Conservation (phyloP, 495 filamentous ascomycete genomes). For the Hypomontagnella monticulosa region DNA sequence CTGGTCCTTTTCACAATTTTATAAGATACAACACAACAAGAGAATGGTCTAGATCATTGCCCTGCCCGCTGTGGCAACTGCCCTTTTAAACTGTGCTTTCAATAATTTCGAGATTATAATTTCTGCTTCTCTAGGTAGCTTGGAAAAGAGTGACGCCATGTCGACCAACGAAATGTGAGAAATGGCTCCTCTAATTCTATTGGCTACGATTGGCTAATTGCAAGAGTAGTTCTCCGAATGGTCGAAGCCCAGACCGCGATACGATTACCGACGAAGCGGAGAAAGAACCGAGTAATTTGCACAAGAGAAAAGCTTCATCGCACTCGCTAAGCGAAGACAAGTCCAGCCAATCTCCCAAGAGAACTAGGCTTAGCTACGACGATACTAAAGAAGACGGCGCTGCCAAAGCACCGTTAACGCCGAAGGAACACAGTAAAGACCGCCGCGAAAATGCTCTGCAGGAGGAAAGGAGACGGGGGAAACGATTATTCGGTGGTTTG, state of each 20-base stretch:
- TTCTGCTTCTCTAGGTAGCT: not conserved
- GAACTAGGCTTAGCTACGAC: slow-evolving; percentile 34
- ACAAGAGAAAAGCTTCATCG: slow-evolving; percentile 44
- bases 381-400: slow-evolving; percentile 40
- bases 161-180: slow-evolving; percentile 40
- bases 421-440: slow-evolving; percentile 43
- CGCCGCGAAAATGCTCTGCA: slow-evolving; percentile 61
- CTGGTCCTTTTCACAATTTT: not conserved
- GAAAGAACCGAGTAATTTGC: slow-evolving; percentile 9
- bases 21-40: not conserved
- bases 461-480: slow-evolving; percentile 87
- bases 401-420: slow-evolving; percentile 44
- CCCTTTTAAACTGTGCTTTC: slow-evolving; percentile 1
- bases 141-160: slow-evolving; percentile 28
- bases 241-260: slow-evolving; percentile 31
- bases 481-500: slow-evolving; percentile 88
- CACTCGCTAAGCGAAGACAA: slow-evolving; percentile 21
- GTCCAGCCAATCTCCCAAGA: slow-evolving; percentile 42
- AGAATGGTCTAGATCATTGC: no score
- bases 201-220: slow-evolving; percentile 31
- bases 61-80: slow-evolving; percentile 4
- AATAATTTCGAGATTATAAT: not conserved
- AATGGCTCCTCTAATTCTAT: slow-evolving; percentile 17
- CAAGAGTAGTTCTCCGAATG: slow-evolving; percentile 29
- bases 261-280: slow-evolving; percentile 22